Conservation (phyloP, 805 yeast species). For the Kluyveromyces dobzhanskii region DNA sequence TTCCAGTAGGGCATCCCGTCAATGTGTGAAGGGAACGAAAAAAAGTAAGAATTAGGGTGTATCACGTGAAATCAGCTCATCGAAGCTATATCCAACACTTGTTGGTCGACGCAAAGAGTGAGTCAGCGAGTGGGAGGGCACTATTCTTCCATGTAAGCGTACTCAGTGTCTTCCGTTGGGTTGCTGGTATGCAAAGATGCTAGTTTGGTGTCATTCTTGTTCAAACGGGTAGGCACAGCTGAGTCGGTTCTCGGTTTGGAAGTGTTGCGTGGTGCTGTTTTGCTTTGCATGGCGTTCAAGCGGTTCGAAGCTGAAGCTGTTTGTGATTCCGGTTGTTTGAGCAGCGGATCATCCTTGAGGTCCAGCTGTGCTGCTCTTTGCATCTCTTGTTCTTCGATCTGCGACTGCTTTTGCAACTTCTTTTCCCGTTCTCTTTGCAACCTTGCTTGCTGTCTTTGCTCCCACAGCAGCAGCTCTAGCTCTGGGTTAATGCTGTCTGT, state of each 20-base stretch:
- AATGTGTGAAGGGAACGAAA: no score
- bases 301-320: no score
- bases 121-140: no score
- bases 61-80: no score
- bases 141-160: background rate
- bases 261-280: no score
- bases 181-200: background rate
- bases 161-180: background rate
- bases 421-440: constrained; percentile 14
- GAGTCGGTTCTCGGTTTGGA: background rate
- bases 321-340: no score
- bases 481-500: constrained; percentile 20
- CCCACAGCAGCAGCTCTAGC: constrained; percentile 18
- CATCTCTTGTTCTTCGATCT: constrained; percentile 20
- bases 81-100: no score
- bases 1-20: no score
- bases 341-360: background rate
- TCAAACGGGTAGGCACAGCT: background rate
- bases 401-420: constrained; percentile 19
- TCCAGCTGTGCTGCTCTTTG: constrained; percentile 8
- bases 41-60: no score
- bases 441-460: constrained; percentile 15
- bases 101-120: no score
- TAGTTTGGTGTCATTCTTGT: background rate
- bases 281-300: no score